Conservation (phyloP, 257 asterid genomes). For the Ligustrum vulgare region DNA sequence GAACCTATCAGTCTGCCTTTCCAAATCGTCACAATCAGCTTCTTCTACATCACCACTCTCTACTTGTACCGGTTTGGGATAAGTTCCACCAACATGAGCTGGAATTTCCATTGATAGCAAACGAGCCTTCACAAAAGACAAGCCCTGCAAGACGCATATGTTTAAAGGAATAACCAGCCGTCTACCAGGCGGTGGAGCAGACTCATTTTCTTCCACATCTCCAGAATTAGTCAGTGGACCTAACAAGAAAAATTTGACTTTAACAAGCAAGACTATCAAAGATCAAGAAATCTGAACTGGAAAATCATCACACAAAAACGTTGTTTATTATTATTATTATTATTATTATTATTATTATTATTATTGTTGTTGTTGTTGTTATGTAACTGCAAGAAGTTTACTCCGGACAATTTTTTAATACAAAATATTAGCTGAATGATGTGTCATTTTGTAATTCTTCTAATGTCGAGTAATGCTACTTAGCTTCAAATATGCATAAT, state of each 20-base stretch:
- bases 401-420: not conserved
- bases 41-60: slow-evolving; percentile 40
- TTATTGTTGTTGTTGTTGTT: too few relatives aligned
- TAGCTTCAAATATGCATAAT: not conserved
- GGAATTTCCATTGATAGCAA: slow-evolving; percentile 97
- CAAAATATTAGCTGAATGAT: not conserved
- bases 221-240: slow-evolving; percentile 55
- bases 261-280: slow-evolving; percentile 25
- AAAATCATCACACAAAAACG: slow-evolving; percentile 1
- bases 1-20: slow-evolving; percentile 66
- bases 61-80: slow-evolving; percentile 38
- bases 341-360: not conserved
- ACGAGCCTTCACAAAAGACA: slow-evolving; percentile 91
- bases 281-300: slow-evolving; percentile 16
- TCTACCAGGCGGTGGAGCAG: slow-evolving; percentile 84
- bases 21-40: slow-evolving; percentile 43
- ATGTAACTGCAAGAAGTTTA: not conserved
- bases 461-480: slow-evolving; percentile 1
- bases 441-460: not conserved
- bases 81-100: slow-evolving; percentile 76
- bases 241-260: slow-evolving; percentile 32
- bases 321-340: slow-evolving; percentile 9
- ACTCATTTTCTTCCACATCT: slow-evolving; percentile 39
- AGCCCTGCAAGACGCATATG: slow-evolving; percentile 80
- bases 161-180: slow-evolving; percentile 84